phyloP scores from a whole-genome alignment of 331 rosid species.

The Prunus yedoensis region DNA sequence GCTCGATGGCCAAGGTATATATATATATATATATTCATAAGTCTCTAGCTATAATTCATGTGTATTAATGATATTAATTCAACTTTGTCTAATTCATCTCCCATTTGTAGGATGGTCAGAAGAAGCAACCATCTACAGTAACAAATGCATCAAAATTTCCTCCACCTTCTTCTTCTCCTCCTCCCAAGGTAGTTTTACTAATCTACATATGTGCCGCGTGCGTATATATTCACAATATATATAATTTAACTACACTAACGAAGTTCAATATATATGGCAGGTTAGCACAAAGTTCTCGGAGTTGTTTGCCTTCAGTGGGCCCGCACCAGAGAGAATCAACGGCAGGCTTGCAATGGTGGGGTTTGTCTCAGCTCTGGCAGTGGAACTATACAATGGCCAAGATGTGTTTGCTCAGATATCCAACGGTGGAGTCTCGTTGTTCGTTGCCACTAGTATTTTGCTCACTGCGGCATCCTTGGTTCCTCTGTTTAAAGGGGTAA shows the following conservation, averaged over 20 bases:
- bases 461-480: conserved; percentile 63
- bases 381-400: conserved; percentile 62
- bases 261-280: conserved; percentile 6
- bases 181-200: background rate
- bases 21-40: background rate
- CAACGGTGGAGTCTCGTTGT: conserved; percentile 65
- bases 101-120: background rate
- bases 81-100: too few relatives aligned
- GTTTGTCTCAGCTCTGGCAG: conserved; percentile 66
- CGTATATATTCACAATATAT: too few relatives aligned
- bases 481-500: conserved; percentile 72
- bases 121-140: conserved; percentile 13
- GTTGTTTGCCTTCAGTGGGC: conserved; percentile 73
- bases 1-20: conserved; percentile 26
- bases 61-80: too few relatives aligned
- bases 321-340: conserved; percentile 89
- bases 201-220: too few relatives aligned
- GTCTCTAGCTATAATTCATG: too few relatives aligned
- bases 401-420: conserved; percentile 60
- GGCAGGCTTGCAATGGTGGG: conserved; percentile 91
- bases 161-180: too few relatives aligned
- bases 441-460: conserved; percentile 53
- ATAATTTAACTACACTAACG: too few relatives aligned
- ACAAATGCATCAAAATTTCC: conserved; percentile 4
- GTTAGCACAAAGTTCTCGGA: conserved; percentile 54